Evolutionary conservation across 768 basidiomycete genomes (phyloP).

Genomic region (Tricholoma terreum): DNA sequence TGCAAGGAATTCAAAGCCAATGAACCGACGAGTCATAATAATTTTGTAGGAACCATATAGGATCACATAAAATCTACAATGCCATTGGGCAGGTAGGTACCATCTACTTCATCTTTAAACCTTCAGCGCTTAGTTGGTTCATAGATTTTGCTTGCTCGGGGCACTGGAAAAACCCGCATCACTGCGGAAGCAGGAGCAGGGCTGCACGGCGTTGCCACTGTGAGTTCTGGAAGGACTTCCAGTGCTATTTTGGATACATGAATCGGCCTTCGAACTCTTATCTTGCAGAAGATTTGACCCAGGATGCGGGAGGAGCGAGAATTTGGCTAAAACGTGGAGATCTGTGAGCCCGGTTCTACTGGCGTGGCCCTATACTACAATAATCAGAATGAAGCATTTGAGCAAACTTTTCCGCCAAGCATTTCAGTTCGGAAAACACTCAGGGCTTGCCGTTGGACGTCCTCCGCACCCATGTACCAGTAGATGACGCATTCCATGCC

Average conservation of each 20-base stretch:
- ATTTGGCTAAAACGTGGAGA: conserved; percentile 99
- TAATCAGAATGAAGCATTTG: not conserved
- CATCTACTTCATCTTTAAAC: not conserved
- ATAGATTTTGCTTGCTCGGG: conserved; percentile 89
- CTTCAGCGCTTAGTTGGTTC: not conserved
- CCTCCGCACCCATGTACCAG: conserved; percentile 99
- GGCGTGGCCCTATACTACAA: not conserved
- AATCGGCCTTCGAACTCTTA: conserved; percentile 90
- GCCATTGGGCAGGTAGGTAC: conserved; percentile 83
- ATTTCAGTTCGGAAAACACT: conserved; percentile 99
- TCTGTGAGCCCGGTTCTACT: conserved; percentile 53
- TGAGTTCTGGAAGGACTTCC: too few species aligned
- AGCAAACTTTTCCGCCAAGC: conserved; percentile 82
- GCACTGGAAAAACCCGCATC: conserved; percentile 93
- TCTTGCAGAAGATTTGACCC: conserved; percentile 86
- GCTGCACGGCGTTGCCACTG: conserved; percentile 98
- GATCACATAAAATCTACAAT: conserved; percentile 99
- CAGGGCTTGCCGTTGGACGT: conserved; percentile 91
- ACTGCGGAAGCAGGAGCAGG: conserved; percentile 99
- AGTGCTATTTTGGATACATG: too few species aligned
- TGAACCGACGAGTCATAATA: too few species aligned
- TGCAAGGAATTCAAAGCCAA: conserved; percentile 57
- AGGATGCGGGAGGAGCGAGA: conserved; percentile 86
- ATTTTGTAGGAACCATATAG: conserved; percentile 82
- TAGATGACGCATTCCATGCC: conserved; percentile 93